Conservation (phyloP, 768 basidiomycete species). For the Albatrellus ellisii region DNA sequence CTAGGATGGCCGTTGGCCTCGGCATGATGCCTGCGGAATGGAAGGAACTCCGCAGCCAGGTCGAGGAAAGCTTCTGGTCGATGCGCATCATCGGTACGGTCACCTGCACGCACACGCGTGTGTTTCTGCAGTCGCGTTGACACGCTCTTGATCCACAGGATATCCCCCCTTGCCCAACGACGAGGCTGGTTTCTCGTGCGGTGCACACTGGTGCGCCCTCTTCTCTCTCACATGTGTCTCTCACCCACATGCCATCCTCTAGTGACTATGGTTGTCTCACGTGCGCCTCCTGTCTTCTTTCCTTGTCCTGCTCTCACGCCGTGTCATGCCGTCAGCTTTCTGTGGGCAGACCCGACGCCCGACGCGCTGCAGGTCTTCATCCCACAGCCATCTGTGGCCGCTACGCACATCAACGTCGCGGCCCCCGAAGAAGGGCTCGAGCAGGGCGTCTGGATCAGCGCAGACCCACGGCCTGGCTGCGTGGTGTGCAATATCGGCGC, state of each 20-base stretch:
- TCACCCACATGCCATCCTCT: constrained; percentile 5
- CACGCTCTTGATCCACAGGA: constrained; percentile 28
- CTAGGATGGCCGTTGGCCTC: constrained; percentile 72
- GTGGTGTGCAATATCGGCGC: constrained; percentile 89
- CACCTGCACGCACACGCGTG: not conserved
- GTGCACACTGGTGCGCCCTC: constrained; percentile 62
- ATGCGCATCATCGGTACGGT: constrained; percentile 70
- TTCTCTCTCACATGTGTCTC: not conserved
- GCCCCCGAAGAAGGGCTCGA: constrained; percentile 40
- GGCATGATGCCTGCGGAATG: constrained; percentile 64
- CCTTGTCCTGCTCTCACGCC: not conserved
- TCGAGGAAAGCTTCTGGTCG: constrained; percentile 84
- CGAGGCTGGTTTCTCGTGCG: constrained; percentile 78
- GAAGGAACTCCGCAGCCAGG: constrained; percentile 47
- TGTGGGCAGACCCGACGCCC: constrained; percentile 72
- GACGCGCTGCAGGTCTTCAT: constrained; percentile 77
- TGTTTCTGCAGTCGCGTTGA: not conserved
- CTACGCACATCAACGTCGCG: no score
- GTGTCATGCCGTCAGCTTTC: constrained; percentile 38
- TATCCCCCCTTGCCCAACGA: constrained; percentile 78
- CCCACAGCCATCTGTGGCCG: constrained; percentile 24
- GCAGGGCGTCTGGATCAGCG: constrained; percentile 66
- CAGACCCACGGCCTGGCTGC: constrained; percentile 72
- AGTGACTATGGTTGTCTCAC: constrained; percentile 90
- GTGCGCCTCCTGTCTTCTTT: constrained; percentile 25